These are phyloP conservation scores for Magnaporthales sp. DNA, from an alignment of 2,329 filamentous ascomycete genomes.

Conservation along the genomic window DNA sequence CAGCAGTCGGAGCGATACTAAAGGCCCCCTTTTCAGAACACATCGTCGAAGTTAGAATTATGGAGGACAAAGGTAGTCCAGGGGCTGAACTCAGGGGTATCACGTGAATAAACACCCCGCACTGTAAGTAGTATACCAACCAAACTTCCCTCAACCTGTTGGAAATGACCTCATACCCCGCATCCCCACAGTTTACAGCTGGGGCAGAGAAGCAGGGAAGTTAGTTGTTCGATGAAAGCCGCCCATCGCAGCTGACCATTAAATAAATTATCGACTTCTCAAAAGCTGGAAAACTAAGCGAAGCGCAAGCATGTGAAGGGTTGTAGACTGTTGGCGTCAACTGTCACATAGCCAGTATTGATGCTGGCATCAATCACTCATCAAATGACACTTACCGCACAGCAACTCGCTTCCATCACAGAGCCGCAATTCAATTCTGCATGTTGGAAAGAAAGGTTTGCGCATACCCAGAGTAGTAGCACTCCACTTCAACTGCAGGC, in stretches of 20 bases:
- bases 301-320: not conserved
- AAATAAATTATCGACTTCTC: not conserved
- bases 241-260: not conserved
- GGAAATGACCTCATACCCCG: not conserved
- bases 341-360: not conserved
- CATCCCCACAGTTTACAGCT: not conserved
- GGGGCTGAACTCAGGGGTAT: conserved; percentile 1
- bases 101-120: not conserved
- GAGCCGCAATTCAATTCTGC: not conserved
- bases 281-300: not conserved
- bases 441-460: not conserved
- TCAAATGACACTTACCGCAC: not conserved
- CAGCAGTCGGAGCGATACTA: too few species aligned
- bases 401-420: not conserved
- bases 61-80: not conserved
- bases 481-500: not conserved
- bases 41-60: not conserved
- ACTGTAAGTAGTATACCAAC: not conserved
- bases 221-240: not conserved
- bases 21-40: not conserved
- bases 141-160: not conserved
- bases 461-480: not conserved
- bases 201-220: not conserved
- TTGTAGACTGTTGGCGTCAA: not conserved
- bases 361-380: not conserved